phyloP scores from a whole-genome alignment of 345 rosid genomes.

The Eucalyptus rudis region DNA sequence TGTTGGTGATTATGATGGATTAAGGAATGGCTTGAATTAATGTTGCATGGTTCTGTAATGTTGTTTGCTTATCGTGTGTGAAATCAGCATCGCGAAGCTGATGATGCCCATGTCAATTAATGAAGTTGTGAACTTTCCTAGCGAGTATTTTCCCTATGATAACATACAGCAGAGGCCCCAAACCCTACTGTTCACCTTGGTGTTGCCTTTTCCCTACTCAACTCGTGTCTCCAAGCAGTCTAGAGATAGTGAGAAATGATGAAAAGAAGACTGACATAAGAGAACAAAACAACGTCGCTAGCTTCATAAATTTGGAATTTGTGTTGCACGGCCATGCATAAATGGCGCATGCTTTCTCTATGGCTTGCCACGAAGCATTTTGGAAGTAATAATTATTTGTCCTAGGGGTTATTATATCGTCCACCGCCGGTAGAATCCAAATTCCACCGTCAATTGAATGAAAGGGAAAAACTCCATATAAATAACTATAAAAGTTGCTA shows the following conservation, averaged over 20 bases:
- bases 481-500: neutral
- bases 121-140: neutral
- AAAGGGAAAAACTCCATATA: neutral
- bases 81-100: neutral
- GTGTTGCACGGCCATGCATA: neutral
- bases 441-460: too few relatives aligned
- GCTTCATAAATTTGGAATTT: neutral
- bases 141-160: neutral
- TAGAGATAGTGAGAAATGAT: neutral
- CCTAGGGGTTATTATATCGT: neutral
- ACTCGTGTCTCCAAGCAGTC: neutral
- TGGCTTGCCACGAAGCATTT: neutral
- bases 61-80: neutral
- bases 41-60: neutral
- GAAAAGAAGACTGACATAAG: neutral
- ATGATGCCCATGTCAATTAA: neutral
- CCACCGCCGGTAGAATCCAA: too few relatives aligned
- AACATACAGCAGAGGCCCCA: neutral
- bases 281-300: neutral
- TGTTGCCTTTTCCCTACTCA: neutral
- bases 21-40: neutral
- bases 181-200: too few relatives aligned
- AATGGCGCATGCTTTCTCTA: neutral
- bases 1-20: neutral
- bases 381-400: neutral